These are phyloP conservation scores for Kwoniella sp. DNA, from an alignment of 768 basidiomycete genomes.

Conservation along the genomic window DNA sequence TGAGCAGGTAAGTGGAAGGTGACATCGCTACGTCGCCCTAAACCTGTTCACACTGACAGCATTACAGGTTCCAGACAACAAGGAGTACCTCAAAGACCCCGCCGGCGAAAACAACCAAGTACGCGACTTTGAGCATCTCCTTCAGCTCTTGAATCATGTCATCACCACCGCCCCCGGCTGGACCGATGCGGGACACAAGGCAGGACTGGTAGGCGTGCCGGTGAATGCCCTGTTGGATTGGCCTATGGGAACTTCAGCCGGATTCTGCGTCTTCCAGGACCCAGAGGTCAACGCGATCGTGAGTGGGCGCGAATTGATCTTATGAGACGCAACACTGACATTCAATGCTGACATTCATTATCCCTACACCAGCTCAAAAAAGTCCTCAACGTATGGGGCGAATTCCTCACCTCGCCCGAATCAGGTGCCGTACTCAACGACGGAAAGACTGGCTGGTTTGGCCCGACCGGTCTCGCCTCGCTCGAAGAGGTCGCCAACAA, in stretches of 20 bases:
- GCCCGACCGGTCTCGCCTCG: constrained; percentile 50
- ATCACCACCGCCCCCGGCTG: constrained; percentile 59
- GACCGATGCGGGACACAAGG: constrained; percentile 54
- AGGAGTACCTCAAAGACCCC: constrained; percentile 51
- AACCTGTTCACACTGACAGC: background rate
- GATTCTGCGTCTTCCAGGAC: constrained; percentile 57
- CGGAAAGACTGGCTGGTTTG: constrained; percentile 62
- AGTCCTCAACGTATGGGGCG: constrained; percentile 62
- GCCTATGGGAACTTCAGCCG: constrained; percentile 59
- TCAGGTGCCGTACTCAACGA: constrained; percentile 60
- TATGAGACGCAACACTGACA: background rate
- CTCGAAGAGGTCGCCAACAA: constrained; percentile 52
- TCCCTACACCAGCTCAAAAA: constrained; percentile 60
- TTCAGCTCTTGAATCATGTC: constrained; percentile 59
- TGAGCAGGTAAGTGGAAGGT: constrained; percentile 42
- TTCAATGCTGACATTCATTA: too few species aligned
- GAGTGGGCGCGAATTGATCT: constrained; percentile 3
- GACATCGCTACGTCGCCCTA: background rate
- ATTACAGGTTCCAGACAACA: constrained; percentile 44
- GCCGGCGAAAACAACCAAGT: constrained; percentile 53
- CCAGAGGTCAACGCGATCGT: constrained; percentile 60
- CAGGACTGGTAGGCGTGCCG: constrained; percentile 60
- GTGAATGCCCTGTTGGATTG: constrained; percentile 61
- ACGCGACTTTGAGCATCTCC: constrained; percentile 59
- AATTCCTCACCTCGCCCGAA: constrained; percentile 59